Base-by-base conservation (phyloP, 2,329 filamentous ascomycete genomes). In the Colletotrichum godetiae region DNA sequence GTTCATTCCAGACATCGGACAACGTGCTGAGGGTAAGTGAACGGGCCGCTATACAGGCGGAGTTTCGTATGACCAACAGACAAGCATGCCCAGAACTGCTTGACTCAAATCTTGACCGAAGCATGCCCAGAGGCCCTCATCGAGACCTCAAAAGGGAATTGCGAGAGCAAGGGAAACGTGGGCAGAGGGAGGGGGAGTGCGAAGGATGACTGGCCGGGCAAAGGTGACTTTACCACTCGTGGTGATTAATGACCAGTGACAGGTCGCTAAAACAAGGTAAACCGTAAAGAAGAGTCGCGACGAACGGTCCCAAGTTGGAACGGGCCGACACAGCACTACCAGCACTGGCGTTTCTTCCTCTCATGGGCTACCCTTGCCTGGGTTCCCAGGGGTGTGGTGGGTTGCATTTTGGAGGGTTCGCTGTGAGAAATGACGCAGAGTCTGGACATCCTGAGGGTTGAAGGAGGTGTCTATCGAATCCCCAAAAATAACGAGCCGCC, bases 361-460 rank as follows among this genome's bases (percentile, higher is more conserved):
- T 8, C 42, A 49, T 49, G 42, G 42, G 42, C 42, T n/a, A 49
- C 19, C 42, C 42, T 49, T 49, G 42, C 19, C 42, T 49, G 19
- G 42, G 42, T 11, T 49, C 42, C 19, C 42, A 15, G 61, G 57
- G 66, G 66, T 49, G 37, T 24, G 19, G 27, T 42, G 37, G 37
- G 37, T 42, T 42, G 5, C 37, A 42, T 42, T 42, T 46, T 53
- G 67, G 49, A 57, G 59, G 42, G 19, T 46, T 49, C 33, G 49
- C 15, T 10, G 61, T 42, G 19, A 55, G 57, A 63, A 72, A 72
- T 72, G 69, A 64, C 65, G 69, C 64, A 58, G 37, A 52, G n/a
- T 5, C 19, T 15, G 22, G 31, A 19, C 7, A 22, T 31, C 2
- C 24, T 35, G 33, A 11, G 22, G 24, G 58, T 35, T 15, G 8